Conservation (phyloP, 2,329 filamentous ascomycete genomes). For the Pyrenophora teres region DNA sequence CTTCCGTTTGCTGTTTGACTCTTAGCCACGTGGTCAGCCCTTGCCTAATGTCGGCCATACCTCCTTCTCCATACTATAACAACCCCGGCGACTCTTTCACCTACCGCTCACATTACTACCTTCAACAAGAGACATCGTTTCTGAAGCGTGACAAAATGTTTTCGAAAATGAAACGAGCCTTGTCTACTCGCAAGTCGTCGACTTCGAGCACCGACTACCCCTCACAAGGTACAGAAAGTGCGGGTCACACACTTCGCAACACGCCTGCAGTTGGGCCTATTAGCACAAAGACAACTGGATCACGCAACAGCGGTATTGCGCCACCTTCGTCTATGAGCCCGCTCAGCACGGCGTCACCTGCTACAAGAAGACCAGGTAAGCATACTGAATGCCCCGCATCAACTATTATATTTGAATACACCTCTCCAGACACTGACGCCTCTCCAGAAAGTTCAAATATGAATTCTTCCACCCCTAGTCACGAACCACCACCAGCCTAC, state of each 20-base stretch:
- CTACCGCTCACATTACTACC: neutral
- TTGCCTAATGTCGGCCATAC: conserved; percentile 20
- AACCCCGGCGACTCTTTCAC: conserved; percentile 2
- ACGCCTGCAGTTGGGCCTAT: conserved; percentile 5
- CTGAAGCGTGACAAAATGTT: conserved; percentile 16
- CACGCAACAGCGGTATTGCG: conserved; percentile 22
- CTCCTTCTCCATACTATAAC: conserved; percentile 5
- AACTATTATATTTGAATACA: neutral
- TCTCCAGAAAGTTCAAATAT: conserved; percentile 32
- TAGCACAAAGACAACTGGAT: conserved; percentile 13
- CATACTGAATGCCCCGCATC: conserved; percentile 1
- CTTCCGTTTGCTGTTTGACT: conserved; percentile 6
- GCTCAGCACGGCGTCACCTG: conserved; percentile 30
- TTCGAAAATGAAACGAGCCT: conserved; percentile 19
- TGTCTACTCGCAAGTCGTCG: conserved; percentile 18
- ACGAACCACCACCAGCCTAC: conserved; percentile 52
- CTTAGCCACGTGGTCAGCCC: neutral
- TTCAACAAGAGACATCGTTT: conserved; percentile 4
- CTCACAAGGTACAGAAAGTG: conserved; percentile 3
- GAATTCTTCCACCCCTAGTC: conserved; percentile 33
- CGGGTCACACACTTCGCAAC: conserved; percentile 1
- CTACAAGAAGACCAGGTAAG: conserved; percentile 49
- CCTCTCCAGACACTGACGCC: conserved; percentile 2
- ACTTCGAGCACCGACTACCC: conserved; percentile 11
- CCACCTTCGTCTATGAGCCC: conserved; percentile 23